Conservation (phyloP, 2,329 filamentous ascomycete genomes). For the Calcarisporium arbuscula region DNA sequence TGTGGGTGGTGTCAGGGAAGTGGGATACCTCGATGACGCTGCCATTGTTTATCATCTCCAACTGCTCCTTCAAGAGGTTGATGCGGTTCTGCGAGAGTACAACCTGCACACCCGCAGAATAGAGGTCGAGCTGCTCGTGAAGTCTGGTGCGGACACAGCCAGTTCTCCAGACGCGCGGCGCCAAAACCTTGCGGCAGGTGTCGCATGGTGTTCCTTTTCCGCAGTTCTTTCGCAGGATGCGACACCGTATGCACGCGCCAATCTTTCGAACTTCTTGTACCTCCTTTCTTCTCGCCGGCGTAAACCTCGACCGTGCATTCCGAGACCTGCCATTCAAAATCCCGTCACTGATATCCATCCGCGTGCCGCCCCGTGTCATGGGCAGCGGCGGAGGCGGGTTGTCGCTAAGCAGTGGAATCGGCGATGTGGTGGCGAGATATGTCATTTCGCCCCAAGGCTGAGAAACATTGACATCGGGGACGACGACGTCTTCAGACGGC, state of each 20-base stretch:
- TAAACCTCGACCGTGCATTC: constrained; percentile 52
- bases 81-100: constrained; percentile 55
- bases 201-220: constrained; percentile 58
- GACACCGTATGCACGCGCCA: constrained; percentile 59
- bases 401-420: constrained; percentile 24
- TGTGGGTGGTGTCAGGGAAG: constrained; percentile 45
- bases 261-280: constrained; percentile 60
- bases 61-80: constrained; percentile 45
- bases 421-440: constrained; percentile 33
- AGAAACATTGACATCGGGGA: constrained; percentile 16
- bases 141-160: constrained; percentile 58
- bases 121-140: constrained; percentile 55
- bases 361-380: constrained; percentile 41
- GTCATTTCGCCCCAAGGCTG: constrained; percentile 51
- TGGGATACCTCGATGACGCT: constrained; percentile 52
- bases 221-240: constrained; percentile 60
- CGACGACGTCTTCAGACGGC: constrained; percentile 10
- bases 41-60: constrained; percentile 42
- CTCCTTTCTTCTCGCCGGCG: constrained; percentile 52
- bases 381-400: constrained; percentile 24
- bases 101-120: constrained; percentile 57
- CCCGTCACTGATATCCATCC: constrained; percentile 42
- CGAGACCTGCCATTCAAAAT: constrained; percentile 41
- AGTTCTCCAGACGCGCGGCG: constrained; percentile 58
- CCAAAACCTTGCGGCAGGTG: constrained; percentile 57